Evolutionary conservation across 1,284 basidiomycete genomes (phyloP).

Genomic region (Irpex sp.): DNA sequence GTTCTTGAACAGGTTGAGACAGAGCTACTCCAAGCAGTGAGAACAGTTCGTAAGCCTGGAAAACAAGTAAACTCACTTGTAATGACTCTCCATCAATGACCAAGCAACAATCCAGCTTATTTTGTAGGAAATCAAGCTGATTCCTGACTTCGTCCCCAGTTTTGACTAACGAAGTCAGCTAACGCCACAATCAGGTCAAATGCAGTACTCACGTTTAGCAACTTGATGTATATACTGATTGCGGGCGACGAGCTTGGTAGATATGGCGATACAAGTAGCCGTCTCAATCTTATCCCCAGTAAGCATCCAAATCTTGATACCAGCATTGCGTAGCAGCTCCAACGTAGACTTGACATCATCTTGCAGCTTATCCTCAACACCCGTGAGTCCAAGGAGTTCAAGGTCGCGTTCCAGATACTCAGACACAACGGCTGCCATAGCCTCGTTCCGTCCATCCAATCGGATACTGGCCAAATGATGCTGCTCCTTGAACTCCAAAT

Average conservation of each 20-base stretch:
- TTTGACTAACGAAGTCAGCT: constrained; percentile 53
- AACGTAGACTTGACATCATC: constrained; percentile 95
- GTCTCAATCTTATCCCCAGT: constrained; percentile 99
- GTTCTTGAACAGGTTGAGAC: constrained; percentile 83
- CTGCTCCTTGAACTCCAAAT: constrained; percentile 70
- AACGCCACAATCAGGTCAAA: constrained; percentile 7
- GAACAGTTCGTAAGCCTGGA: neutral
- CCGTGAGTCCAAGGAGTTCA: constrained; percentile 91
- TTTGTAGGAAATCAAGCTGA: constrained; percentile 92
- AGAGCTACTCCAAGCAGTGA: constrained; percentile 52
- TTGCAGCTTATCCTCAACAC: constrained; percentile 98
- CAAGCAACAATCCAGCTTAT: constrained; percentile 94
- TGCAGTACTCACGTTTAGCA: constrained; percentile 70
- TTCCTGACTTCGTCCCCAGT: constrained; percentile 81
- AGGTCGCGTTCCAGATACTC: constrained; percentile 85
- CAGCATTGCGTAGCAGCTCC: constrained; percentile 92
- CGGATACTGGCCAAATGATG: constrained; percentile 78
- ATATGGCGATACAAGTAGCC: constrained; percentile 97
- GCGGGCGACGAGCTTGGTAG: constrained; percentile 92
- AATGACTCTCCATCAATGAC: constrained; percentile 99
- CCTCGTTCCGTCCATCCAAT: constrained; percentile 79
- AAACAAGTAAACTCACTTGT: constrained; percentile 48
- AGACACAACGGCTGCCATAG: constrained; percentile 72
- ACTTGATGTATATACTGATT: constrained; percentile 99
- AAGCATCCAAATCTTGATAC: constrained; percentile 99